These are phyloP conservation scores for Capsicum pubescens DNA, from an alignment of 257 asterid species.

Conservation along the genomic window DNA sequence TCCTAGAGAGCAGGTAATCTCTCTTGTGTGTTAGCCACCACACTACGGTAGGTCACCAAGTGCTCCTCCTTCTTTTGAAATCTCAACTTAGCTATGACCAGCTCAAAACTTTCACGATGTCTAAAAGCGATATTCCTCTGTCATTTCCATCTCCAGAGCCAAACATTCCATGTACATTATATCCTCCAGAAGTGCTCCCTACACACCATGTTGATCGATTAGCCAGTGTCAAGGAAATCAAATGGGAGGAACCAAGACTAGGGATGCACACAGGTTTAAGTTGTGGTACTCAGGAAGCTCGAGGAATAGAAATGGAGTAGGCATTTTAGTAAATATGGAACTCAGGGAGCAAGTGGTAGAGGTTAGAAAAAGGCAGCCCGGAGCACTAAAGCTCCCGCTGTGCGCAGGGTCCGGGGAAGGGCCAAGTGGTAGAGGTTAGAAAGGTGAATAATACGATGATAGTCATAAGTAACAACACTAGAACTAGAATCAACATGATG, in stretches of 20 bases:
- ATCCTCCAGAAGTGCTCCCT: not conserved
- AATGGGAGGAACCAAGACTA: not conserved
- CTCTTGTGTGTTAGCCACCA: not conserved
- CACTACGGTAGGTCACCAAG: not conserved
- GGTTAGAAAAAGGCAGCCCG: not conserved
- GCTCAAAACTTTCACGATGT: not conserved
- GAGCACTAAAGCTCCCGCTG: too few species aligned
- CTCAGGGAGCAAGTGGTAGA: not conserved
- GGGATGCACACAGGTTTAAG: not conserved
- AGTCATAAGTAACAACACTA: not conserved
- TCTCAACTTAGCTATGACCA: not conserved
- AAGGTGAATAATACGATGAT: not conserved
- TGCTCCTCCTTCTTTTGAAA: not conserved
- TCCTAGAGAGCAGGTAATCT: not conserved
- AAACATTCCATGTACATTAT: not conserved
- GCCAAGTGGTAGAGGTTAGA: not conserved
- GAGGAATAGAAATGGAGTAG: not conserved
- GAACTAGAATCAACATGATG: not conserved
- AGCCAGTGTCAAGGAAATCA: not conserved
- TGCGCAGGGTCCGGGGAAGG: too few species aligned
- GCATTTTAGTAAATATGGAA: not conserved
- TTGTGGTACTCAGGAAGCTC: not conserved
- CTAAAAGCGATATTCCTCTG: not conserved
- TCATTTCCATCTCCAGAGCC: not conserved
- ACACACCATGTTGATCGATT: not conserved